Conservation (phyloP, 371 early-diverging fungal genomes). For the Thermomucor indicae-seudaticae region DNA sequence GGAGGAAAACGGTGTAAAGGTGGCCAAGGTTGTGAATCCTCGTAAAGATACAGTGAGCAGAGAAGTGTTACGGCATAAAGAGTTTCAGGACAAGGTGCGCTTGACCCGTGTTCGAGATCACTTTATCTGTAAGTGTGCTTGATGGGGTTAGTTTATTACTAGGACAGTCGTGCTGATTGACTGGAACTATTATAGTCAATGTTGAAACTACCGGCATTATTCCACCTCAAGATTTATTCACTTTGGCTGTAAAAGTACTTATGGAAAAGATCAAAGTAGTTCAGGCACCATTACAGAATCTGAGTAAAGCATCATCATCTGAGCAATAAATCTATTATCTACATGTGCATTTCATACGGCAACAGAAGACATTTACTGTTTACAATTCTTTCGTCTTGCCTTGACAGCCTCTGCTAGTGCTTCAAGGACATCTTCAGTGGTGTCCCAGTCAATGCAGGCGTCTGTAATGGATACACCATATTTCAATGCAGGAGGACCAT, state of each 20-base stretch:
- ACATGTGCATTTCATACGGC: too few species aligned
- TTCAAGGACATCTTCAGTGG: constrained; percentile 66
- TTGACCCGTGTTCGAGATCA: constrained; percentile 91
- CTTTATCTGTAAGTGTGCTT: constrained; percentile 87
- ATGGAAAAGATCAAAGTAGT: constrained; percentile 68
- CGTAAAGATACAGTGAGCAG: constrained; percentile 96
- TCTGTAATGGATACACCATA: constrained; percentile 87
- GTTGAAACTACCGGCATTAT: constrained; percentile 88
- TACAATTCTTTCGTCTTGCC: constrained; percentile 9
- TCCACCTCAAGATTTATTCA: constrained; percentile 75
- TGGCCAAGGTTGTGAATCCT: constrained; percentile 87
- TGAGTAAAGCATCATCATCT: constrained; percentile 3
- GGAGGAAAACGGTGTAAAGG: constrained; percentile 53
- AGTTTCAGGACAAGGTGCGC: constrained; percentile 90
- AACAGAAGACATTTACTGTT: background rate
- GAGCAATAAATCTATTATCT: too few species aligned
- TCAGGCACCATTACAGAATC: constrained; percentile 1
- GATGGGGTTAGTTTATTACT: background rate
- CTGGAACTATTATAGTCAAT: constrained; percentile 54
- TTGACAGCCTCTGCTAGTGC: constrained; percentile 68
- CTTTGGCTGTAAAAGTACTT: constrained; percentile 73
- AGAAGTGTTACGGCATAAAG: constrained; percentile 91
- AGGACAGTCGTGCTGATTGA: background rate
- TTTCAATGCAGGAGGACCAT: constrained; percentile 61
- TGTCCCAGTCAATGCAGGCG: constrained; percentile 80